These are phyloP conservation scores for Perkinsus marinus DNA, from an alignment of 169 alveolate species.

Conservation along the genomic window DNA sequence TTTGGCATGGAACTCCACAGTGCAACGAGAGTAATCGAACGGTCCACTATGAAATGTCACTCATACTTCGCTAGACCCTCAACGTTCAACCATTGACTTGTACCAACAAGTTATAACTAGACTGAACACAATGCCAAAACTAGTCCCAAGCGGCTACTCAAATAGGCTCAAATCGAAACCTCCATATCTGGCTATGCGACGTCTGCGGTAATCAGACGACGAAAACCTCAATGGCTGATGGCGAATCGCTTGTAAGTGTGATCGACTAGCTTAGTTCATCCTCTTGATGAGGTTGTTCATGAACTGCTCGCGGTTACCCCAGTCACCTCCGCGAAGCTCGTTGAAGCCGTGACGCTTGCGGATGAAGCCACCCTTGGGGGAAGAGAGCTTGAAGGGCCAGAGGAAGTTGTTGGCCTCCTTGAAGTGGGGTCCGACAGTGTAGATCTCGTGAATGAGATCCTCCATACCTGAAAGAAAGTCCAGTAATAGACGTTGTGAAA, in stretches of 20 bases:
- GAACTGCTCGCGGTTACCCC: conserved; percentile 48
- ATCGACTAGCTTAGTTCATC: conserved; percentile 37
- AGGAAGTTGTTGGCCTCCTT: conserved; percentile 93
- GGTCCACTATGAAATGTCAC: too few relatives aligned
- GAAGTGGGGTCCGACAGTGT: conserved; percentile 96
- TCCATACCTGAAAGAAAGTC: conserved; percentile 73
- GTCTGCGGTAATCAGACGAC: neutral
- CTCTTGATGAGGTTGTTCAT: conserved; percentile 31
- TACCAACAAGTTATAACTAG: too few relatives aligned
- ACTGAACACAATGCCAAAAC: too few relatives aligned
- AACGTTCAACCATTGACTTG: too few relatives aligned
- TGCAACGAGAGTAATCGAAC: too few relatives aligned
- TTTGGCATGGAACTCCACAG: too few relatives aligned
- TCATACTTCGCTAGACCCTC: too few relatives aligned
- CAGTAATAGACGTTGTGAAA: neutral
- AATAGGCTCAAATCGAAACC: neutral
- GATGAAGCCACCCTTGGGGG: conserved; percentile 95
- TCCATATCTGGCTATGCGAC: neutral
- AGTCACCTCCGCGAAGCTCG: conserved; percentile 89
- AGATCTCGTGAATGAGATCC: conserved; percentile 93
- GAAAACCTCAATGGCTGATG: neutral
- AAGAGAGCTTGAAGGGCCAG: conserved; percentile 96
- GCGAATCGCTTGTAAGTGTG: neutral
- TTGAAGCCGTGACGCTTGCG: conserved; percentile 90
- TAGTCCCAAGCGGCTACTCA: neutral